Base-by-base conservation (phyloP, 805 yeast genomes). In the Metschnikowia borealis region DNA sequence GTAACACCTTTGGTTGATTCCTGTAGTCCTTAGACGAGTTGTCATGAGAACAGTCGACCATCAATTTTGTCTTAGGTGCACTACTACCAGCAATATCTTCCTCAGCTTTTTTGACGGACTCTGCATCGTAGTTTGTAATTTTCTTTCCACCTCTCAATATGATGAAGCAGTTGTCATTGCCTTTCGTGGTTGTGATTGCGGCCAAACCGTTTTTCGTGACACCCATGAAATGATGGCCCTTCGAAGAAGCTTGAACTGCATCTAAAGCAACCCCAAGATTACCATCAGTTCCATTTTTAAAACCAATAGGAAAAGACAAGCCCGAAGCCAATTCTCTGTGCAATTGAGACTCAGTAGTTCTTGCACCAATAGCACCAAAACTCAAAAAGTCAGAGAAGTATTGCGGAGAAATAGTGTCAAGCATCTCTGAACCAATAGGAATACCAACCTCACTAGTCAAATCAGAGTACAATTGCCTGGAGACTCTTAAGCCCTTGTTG, bases 241-340 rank as follows among this genome's bases (percentile, higher is more conserved):
- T 89, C 26, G 91, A 76, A 39, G 98, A 95, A 44, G 98, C 92
- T 63, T 89, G 80, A 65, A 89, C 80, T 29, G 99, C 99, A 65
- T 92, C 99, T 55, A 92, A 78, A 34, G 97, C 96, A 55, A 92
- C 97, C 59, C 89, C 95, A 46, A 94, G 71, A 41, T 91, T 83
- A 64, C 99, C 99, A 68, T 94, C 98, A 38, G 99, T 92, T 65
- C 98, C 98, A 66, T 92, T 92, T 69, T 92, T 92, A 85, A 92
- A 92, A 48, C 99, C 99, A 52, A 92, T 89, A 39, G 99, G 99
- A 89, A 94, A 92, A 3, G 96, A 88, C 43, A 94, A 76, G 32
- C 98, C 99, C 0, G 97, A 90, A 3, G 98, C 96, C 59, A 92
- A 80, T 71, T 92, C 99, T 70, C 99, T 85, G 71, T 92, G 99